Conservation (phyloP, 2,329 filamentous ascomycete genomes). For the Magnaporthales sp. region DNA sequence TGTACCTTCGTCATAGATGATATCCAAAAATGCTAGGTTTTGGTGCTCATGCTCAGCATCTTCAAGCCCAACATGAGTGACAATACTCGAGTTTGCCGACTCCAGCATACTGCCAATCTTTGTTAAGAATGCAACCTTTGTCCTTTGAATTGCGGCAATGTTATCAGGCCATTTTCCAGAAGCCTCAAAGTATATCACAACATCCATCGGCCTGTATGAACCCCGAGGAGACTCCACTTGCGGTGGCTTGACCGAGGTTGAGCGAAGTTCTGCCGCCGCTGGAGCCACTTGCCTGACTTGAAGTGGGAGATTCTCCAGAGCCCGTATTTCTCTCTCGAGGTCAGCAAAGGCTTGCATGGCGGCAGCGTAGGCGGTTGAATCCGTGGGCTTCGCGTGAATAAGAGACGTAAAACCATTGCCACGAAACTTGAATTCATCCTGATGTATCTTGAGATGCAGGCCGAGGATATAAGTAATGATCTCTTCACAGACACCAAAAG, state of each 20-base stretch:
- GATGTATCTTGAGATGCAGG: constrained; percentile 44
- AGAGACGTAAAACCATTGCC: constrained; percentile 39
- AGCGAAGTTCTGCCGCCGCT: constrained; percentile 64
- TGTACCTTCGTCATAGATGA: constrained; percentile 65
- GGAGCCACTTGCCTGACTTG: constrained; percentile 73
- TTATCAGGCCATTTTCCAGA: constrained; percentile 93
- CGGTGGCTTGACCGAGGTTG: constrained; percentile 54
- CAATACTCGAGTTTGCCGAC: constrained; percentile 45
- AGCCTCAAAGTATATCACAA: constrained; percentile 85
- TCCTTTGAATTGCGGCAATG: constrained; percentile 80
- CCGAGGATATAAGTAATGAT: constrained; percentile 65
- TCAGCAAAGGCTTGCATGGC: constrained; percentile 61
- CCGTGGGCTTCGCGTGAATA: constrained; percentile 35
- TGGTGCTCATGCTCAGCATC: constrained; percentile 59
- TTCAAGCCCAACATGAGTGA: constrained; percentile 70
- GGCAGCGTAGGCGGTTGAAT: constrained; percentile 55
- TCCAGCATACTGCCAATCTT: constrained; percentile 65
- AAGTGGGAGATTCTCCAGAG: constrained; percentile 77
- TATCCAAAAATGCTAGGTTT: constrained; percentile 76
- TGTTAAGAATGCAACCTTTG: constrained; percentile 84
- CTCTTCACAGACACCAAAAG: constrained; percentile 59
- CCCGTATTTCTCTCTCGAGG: constrained; percentile 69
- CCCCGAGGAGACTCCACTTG: constrained; percentile 34
- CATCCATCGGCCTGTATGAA: constrained; percentile 54
- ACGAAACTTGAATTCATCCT: constrained; percentile 42